Conservation (phyloP, 192 early-diverging fungal species). For the Coemansia sp. region DNA sequence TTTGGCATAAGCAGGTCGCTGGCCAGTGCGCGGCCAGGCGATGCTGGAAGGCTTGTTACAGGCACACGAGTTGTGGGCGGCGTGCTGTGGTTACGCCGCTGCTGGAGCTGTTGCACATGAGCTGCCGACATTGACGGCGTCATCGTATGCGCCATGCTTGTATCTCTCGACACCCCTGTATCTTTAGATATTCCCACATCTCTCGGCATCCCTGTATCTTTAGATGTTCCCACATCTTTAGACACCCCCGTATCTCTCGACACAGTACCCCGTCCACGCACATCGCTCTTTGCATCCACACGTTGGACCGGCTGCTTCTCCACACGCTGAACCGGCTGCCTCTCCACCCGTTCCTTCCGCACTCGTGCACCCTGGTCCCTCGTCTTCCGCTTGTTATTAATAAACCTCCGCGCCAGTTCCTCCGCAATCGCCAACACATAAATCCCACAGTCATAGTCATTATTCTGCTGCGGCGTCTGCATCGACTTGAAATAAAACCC, state of each 20-base stretch:
- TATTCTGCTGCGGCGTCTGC: slow-evolving; percentile 57
- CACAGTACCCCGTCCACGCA: no score
- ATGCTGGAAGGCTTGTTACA: background rate
- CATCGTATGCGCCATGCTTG: slow-evolving; percentile 3
- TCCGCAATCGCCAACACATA: slow-evolving; percentile 54
- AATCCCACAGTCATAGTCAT: slow-evolving; percentile 53
- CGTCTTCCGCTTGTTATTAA: slow-evolving; percentile 33
- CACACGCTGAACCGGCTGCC: no score
- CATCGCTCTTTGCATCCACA: no score
- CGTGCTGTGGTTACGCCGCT: slow-evolving; percentile 17
- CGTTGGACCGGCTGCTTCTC: no score
- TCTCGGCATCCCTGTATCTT: no score
- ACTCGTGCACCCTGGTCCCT: background rate
- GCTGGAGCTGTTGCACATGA: slow-evolving; percentile 14
- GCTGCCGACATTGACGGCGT: slow-evolving; percentile 12
- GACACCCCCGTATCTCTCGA: no score
- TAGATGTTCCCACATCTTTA: no score
- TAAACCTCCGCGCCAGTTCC: slow-evolving; percentile 46
- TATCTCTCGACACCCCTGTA: background rate
- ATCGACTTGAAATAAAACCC: slow-evolving; percentile 56
- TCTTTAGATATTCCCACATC: no score
- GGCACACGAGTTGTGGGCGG: slow-evolving; percentile 9
- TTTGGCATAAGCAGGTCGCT: slow-evolving; percentile 49
- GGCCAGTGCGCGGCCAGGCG: slow-evolving; percentile 30
- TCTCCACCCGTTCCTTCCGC: no score